Percentiles rank a stretch among this genome's conserved stretches.
Evolutionary conservation across 257 asterid genomes (phyloP).

Genomic region (Solanum arcanum): DNA sequence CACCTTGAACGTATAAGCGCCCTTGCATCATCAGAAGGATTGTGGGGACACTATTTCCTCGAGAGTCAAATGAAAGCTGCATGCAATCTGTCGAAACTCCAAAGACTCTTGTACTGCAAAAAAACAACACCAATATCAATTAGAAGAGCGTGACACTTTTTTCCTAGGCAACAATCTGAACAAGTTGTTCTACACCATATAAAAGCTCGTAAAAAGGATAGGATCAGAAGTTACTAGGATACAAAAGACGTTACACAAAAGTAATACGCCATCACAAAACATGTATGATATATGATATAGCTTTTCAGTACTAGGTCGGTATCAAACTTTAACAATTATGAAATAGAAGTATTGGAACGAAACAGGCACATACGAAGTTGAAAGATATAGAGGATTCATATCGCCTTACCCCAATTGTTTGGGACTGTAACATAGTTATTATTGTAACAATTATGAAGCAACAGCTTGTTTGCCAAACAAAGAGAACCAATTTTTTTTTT

Average conservation of each 20-base stretch:
- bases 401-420: not conserved
- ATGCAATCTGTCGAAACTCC: constrained; percentile 92
- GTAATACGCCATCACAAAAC: not conserved
- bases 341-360: not conserved
- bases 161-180: not conserved
- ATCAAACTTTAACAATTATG: not conserved
- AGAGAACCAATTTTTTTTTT: not conserved
- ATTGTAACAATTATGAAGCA: not conserved
- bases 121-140: not conserved
- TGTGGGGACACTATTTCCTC: constrained; percentile 85
- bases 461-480: not conserved
- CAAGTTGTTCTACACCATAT: not conserved
- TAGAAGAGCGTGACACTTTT: not conserved
- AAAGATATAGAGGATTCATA: not conserved
- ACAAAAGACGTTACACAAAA: not conserved
- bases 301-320: not conserved
- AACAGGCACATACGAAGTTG: not conserved
- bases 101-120: constrained; percentile 59
- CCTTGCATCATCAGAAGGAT: constrained; percentile 86
- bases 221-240: not conserved
- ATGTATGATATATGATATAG: not conserved
- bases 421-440: not conserved
- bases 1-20: constrained; percentile 62
- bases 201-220: not conserved
- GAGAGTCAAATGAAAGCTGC: constrained; percentile 81